Percentiles rank a stretch among this genome's conserved stretches.
phyloP scores from a whole-genome alignment of 495 filamentous ascomycete genomes.

The Penicillium angulare region DNA sequence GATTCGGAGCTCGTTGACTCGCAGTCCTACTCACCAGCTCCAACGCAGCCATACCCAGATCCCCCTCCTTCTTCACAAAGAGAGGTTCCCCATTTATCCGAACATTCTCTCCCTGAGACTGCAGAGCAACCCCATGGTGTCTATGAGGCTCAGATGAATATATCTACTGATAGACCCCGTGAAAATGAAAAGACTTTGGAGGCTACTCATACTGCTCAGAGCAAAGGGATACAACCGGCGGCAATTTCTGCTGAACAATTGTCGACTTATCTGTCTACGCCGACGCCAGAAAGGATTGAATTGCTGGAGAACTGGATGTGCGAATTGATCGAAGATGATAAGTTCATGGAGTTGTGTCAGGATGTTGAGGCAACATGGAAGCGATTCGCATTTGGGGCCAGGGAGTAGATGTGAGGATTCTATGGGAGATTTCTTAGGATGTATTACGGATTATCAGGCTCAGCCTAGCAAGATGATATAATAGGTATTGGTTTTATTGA shows the following conservation, averaged over 20 bases:
- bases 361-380: conserved; percentile 47
- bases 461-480: too few relatives aligned
- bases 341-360: conserved; percentile 40
- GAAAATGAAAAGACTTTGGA: too few relatives aligned
- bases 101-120: not conserved
- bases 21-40: not conserved
- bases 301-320: conserved; percentile 46
- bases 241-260: conserved; percentile 27
- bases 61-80: not conserved
- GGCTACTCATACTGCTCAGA: not conserved
- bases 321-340: conserved; percentile 42
- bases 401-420: not conserved
- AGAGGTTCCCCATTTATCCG: not conserved
- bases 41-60: conserved; percentile 9
- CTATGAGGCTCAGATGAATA: not conserved
- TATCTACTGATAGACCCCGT: not conserved
- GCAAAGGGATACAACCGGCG: not conserved
- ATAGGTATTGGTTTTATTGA: too few relatives aligned
- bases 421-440: not conserved
- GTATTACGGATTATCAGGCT: too few relatives aligned
- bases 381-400: conserved; percentile 41
- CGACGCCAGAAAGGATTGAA: conserved; percentile 33
- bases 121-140: not conserved
- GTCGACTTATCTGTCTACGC: conserved; percentile 26
- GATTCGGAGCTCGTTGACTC: conserved; percentile 9